A percentile compares a stretch with the other conserved stretches of the same genome.
These are phyloP conservation scores for Penicillium sp. DNA, from an alignment of 2,329 filamentous ascomycete genomes.

Conservation along the genomic window DNA sequence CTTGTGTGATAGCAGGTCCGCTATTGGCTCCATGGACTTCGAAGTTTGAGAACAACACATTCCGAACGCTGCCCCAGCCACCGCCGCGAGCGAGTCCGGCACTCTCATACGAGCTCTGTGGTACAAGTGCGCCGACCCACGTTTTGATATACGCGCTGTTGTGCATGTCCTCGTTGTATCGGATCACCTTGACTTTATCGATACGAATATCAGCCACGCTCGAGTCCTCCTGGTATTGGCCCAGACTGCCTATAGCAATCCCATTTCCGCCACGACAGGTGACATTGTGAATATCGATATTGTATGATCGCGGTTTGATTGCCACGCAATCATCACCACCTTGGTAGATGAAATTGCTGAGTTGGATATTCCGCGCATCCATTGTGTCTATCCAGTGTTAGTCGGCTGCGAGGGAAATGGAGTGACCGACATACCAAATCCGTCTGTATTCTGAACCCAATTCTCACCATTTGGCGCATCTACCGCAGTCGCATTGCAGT, in stretches of 20 bases:
- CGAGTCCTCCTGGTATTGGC: constrained; percentile 56
- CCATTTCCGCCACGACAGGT: constrained; percentile 56
- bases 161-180: constrained; percentile 49
- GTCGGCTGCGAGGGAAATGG: not conserved
- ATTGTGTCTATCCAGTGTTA: constrained; percentile 46
- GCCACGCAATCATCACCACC: constrained; percentile 62
- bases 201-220: constrained; percentile 51
- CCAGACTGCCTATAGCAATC: constrained; percentile 52
- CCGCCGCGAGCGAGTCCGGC: constrained; percentile 50
- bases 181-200: constrained; percentile 46
- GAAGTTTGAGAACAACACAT: constrained; percentile 55
- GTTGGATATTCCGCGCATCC: constrained; percentile 51
- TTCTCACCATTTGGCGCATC: constrained; percentile 52
- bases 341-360: constrained; percentile 54
- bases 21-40: constrained; percentile 45
- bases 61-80: constrained; percentile 54
- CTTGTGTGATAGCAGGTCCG: constrained; percentile 48
- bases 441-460: constrained; percentile 59
- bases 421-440: constrained; percentile 42
- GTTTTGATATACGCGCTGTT: constrained; percentile 57
- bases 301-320: constrained; percentile 62
- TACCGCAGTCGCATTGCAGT: constrained; percentile 51
- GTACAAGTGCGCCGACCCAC: constrained; percentile 51
- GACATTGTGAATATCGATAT: constrained; percentile 54
- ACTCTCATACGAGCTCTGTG: constrained; percentile 50